phyloP scores from a whole-genome alignment of 345 rosid genomes.

The Capsella bursapastoris region DNA sequence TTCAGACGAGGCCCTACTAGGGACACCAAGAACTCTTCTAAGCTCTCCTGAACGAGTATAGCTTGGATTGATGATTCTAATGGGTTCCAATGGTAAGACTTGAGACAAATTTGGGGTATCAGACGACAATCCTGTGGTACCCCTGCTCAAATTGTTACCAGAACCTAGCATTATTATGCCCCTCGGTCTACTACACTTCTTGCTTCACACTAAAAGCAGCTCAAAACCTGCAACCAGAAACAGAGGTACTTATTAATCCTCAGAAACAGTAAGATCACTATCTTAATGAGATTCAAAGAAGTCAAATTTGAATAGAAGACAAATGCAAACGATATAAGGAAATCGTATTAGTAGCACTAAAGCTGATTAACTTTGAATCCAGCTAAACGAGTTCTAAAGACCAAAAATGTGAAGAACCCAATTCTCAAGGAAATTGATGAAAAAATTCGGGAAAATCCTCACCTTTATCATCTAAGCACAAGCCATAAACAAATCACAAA shows the following conservation, averaged over 20 bases:
- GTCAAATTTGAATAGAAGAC: neutral
- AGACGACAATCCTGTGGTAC: slow-evolving; percentile 52
- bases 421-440: slow-evolving; percentile 3
- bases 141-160: slow-evolving; percentile 62
- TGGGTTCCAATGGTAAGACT: slow-evolving; percentile 76
- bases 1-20: slow-evolving; percentile 63
- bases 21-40: slow-evolving; percentile 71
- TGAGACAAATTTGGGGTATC: slow-evolving; percentile 71
- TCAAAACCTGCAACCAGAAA: slow-evolving; percentile 31
- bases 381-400: neutral
- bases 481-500: neutral
- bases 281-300: neutral
- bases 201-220: slow-evolving; percentile 25
- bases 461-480: slow-evolving; percentile 37
- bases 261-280: neutral
- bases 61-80: slow-evolving; percentile 69
- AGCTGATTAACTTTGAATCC: neutral
- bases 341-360: slow-evolving; percentile 1
- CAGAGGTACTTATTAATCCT: neutral
- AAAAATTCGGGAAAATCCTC: neutral
- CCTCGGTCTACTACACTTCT: neutral
- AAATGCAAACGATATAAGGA: neutral
- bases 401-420: neutral
- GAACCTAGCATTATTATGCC: slow-evolving; percentile 57
- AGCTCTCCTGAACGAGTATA: slow-evolving; percentile 77